Conservation (phyloP, 345 rosid species). For the Lumnitzera racemosa region DNA sequence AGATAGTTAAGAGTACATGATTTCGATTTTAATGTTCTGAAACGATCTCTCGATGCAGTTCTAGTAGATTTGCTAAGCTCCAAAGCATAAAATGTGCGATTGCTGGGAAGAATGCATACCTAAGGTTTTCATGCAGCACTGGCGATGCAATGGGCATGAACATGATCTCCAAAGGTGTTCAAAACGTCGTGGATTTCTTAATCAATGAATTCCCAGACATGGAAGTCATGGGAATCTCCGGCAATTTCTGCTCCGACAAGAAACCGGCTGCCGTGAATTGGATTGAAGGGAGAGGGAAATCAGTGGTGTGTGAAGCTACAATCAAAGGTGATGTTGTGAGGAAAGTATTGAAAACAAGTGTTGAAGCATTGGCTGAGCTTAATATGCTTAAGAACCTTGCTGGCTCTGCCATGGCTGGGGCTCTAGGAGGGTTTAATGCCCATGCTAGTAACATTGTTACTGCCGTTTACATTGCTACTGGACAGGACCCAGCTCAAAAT, state of each 20-base stretch:
- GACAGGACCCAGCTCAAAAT: slow-evolving; percentile 45
- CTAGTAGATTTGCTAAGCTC: slow-evolving; percentile 30
- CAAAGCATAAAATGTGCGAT: slow-evolving; percentile 23
- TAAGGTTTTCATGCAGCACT: slow-evolving; percentile 32
- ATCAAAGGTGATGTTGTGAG: slow-evolving; percentile 28
- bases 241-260: slow-evolving; percentile 41
- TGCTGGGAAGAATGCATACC: slow-evolving; percentile 31
- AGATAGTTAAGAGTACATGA: no score
- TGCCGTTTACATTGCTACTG: slow-evolving; percentile 33
- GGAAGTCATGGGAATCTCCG: slow-evolving; percentile 37
- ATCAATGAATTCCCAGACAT: slow-evolving; percentile 31
- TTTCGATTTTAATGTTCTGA: no score
- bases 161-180: slow-evolving; percentile 43
- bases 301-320: slow-evolving; percentile 36
- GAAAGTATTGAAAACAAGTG: slow-evolving; percentile 32
- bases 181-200: slow-evolving; percentile 34
- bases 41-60: background rate
- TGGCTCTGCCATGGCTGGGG: slow-evolving; percentile 44
- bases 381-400: slow-evolving; percentile 41
- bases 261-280: slow-evolving; percentile 43
- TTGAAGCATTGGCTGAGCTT: slow-evolving; percentile 30
- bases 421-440: slow-evolving; percentile 44
- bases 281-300: slow-evolving; percentile 44
- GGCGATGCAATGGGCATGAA: slow-evolving; percentile 51
- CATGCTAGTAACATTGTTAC: slow-evolving; percentile 35